phyloP scores from a whole-genome alignment of 768 basidiomycete species.

The Suillus spraguei region DNA sequence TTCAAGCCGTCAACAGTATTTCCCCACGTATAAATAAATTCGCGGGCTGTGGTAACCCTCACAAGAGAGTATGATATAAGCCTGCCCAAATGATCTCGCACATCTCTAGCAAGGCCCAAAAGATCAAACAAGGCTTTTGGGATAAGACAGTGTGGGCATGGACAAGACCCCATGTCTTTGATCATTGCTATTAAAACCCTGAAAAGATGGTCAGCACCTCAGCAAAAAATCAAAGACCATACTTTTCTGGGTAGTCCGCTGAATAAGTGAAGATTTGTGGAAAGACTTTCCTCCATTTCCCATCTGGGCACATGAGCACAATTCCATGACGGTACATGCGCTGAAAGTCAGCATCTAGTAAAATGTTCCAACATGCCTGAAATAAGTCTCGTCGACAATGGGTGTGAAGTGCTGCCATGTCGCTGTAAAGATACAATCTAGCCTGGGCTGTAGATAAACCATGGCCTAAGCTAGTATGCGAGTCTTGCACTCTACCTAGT shows the following conservation, averaged over 20 bases:
- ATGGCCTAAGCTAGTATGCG: too few species aligned
- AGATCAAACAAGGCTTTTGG: background rate
- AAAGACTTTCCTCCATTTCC: slow-evolving; percentile 2
- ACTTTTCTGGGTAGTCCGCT: background rate
- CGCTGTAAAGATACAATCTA: too few species aligned
- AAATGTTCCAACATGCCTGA: slow-evolving; percentile 23
- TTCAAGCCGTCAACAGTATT: too few species aligned
- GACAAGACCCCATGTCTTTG: background rate
- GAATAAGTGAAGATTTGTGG: background rate
- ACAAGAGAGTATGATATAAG: too few species aligned
- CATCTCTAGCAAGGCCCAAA: too few species aligned
- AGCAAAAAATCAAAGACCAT: background rate
- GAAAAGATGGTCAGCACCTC: background rate
- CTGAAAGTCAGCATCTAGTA: slow-evolving; percentile 27
- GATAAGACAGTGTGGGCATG: background rate
- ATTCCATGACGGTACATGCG: slow-evolving; percentile 25
- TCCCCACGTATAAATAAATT: too few species aligned
- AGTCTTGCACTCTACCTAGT: too few species aligned
- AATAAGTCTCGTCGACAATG: slow-evolving; percentile 26
- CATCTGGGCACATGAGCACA: slow-evolving; percentile 23
- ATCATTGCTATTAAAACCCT: background rate
- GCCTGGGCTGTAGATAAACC: too few species aligned
- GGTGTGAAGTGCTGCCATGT: slow-evolving; percentile 6
- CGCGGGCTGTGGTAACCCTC: too few species aligned
- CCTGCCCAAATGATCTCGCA: too few species aligned